A percentile compares a stretch with the other conserved stretches of the same genome.
Conservation (phyloP, 2,329 filamentous ascomycete species). For the Colletotrichum sublineola region DNA sequence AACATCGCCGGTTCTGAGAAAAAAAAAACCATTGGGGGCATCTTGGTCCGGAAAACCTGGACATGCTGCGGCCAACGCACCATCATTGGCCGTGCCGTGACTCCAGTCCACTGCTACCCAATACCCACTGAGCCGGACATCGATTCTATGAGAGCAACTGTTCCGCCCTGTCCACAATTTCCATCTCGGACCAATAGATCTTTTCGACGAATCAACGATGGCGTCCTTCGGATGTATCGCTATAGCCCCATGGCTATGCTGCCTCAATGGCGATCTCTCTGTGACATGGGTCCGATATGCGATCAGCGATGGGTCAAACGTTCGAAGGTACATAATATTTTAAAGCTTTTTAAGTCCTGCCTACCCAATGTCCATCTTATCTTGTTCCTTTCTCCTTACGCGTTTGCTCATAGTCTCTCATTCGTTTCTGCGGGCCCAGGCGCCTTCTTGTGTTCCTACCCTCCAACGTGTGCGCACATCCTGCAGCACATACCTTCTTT, state of each 20-base stretch:
- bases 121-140: slow-evolving; percentile 1
- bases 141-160: slow-evolving; percentile 2
- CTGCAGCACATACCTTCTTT: slow-evolving; percentile 6
- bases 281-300: slow-evolving; percentile 26
- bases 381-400: neutral
- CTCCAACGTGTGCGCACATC: neutral
- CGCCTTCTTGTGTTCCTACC: neutral
- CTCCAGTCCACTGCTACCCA: neutral
- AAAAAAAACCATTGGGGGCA: neutral
- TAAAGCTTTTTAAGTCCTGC: slow-evolving; percentile 26
- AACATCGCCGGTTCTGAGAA: neutral
- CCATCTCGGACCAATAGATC: slow-evolving; percentile 31
- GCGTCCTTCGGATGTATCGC: slow-evolving; percentile 51
- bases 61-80: neutral
- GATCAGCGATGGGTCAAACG: slow-evolving; percentile 22
- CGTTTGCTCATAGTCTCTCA: neutral
- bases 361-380: neutral
- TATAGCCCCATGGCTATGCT: slow-evolving; percentile 56
- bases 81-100: slow-evolving; percentile 2
- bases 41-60: neutral
- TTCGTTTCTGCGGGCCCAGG: neutral
- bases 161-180: slow-evolving; percentile 2
- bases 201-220: slow-evolving; percentile 43
- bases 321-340: slow-evolving; percentile 22
- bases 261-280: slow-evolving; percentile 9